Conservation (phyloP, 2,329 filamentous ascomycete species). For the Metarhizium sp. region DNA sequence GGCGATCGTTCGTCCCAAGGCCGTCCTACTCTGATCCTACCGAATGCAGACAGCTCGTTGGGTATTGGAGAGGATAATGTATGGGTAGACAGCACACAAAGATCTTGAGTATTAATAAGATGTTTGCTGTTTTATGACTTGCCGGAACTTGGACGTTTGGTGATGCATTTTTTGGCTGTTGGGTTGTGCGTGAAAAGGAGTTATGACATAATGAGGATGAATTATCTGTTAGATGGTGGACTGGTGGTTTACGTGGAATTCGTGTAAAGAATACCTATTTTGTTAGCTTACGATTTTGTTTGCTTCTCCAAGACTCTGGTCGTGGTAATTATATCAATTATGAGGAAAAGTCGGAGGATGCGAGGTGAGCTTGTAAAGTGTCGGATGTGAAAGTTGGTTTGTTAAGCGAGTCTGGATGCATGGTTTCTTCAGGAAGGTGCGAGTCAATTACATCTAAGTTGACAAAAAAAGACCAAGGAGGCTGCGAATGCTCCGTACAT, state of each 20-base stretch:
- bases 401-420: not conserved
- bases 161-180: not conserved
- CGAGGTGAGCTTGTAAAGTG: no score
- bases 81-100: conserved; percentile 20
- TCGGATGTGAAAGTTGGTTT: not conserved
- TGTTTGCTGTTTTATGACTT: not conserved
- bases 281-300: no score
- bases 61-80: conserved; percentile 31
- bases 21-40: conserved; percentile 19
- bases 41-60: conserved; percentile 24
- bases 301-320: not conserved
- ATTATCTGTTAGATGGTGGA: not conserved
- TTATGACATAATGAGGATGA: not conserved
- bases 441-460: not conserved
- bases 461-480: not conserved
- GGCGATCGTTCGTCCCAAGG: conserved; percentile 11
- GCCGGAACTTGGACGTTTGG: not conserved
- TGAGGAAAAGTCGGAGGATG: not conserved
- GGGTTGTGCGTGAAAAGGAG: not conserved
- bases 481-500: not conserved
- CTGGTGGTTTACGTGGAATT: no score
- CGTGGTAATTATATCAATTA: not conserved
- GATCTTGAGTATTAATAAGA: not conserved
- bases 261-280: no score
- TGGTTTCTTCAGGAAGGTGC: not conserved